Conservation (phyloP, 306 rosid genomes). For the Rosa chinensis region DNA sequence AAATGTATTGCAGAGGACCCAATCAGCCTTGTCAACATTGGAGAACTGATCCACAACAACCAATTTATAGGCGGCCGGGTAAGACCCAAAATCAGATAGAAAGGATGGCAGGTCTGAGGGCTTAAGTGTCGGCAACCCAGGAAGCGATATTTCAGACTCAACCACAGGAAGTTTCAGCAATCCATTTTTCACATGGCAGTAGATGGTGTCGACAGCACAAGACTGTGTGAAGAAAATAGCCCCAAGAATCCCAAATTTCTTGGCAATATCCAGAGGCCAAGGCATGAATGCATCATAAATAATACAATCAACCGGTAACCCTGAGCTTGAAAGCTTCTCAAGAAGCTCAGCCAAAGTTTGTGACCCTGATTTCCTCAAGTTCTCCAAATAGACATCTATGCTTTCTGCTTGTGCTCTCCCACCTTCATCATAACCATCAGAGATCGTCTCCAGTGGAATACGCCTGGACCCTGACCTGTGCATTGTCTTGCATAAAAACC, state of each 20-base stretch:
- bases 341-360: conserved; percentile 3
- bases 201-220: conserved; percentile 19
- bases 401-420: not conserved
- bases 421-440: conserved; percentile 44
- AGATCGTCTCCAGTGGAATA: conserved; percentile 30
- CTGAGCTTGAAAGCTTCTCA: not conserved
- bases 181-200: conserved; percentile 3
- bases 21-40: conserved; percentile 44
- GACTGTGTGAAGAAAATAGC: conserved; percentile 34
- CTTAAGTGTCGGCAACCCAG: conserved; percentile 48
- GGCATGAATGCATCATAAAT: conserved; percentile 29
- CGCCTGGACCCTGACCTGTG: not conserved
- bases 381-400: not conserved
- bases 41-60: conserved; percentile 48
- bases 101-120: conserved; percentile 53
- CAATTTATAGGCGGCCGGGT: conserved; percentile 36
- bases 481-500: conserved; percentile 3
- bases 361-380: conserved; percentile 33
- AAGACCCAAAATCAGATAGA: conserved; percentile 29
- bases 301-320: conserved; percentile 10
- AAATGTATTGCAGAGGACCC: conserved; percentile 52
- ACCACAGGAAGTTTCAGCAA: not conserved
- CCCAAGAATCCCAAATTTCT: not conserved
- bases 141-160: conserved; percentile 26
- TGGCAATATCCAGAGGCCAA: conserved; percentile 26